phyloP scores from a whole-genome alignment of 305 asterid genomes.

The Fraxinus velutina region DNA sequence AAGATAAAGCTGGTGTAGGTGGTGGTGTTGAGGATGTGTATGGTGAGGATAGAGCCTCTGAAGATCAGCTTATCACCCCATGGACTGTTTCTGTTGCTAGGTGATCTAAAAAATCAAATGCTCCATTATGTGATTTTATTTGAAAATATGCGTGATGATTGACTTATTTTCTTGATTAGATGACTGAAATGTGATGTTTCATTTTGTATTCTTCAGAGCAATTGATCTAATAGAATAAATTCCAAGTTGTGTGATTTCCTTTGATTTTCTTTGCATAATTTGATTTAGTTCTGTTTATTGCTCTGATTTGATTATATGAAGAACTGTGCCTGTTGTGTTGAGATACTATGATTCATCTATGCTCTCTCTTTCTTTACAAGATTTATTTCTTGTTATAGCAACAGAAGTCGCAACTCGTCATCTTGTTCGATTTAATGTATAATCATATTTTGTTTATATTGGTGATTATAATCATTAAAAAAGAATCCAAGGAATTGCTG shows the following conservation, averaged over 20 bases:
- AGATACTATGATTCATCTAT: neutral
- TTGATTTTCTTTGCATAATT: neutral
- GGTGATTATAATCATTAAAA: neutral
- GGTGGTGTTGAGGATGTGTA: conserved; percentile 78
- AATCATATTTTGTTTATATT: neutral
- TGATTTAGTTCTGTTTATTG: neutral
- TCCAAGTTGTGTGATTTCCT: neutral
- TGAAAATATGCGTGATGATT: neutral
- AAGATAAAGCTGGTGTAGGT: conserved; percentile 56
- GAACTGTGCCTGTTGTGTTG: neutral
- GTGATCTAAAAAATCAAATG: conserved; percentile 29
- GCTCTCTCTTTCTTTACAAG: neutral
- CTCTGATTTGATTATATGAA: neutral
- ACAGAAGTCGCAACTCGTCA: neutral
- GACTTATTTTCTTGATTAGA: neutral
- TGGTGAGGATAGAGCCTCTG: conserved; percentile 81
- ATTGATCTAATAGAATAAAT: neutral
- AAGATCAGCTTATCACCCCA: conserved; percentile 77
- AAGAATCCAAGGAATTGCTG: neutral
- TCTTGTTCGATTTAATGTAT: neutral
- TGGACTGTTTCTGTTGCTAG: conserved; percentile 83
- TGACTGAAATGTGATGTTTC: neutral
- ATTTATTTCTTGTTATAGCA: neutral
- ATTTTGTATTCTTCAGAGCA: neutral
- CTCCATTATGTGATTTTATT: neutral